Evolutionary conservation across 352 stramenopile species (phyloP).

Genomic region (Phytophthora citricola): DNA sequence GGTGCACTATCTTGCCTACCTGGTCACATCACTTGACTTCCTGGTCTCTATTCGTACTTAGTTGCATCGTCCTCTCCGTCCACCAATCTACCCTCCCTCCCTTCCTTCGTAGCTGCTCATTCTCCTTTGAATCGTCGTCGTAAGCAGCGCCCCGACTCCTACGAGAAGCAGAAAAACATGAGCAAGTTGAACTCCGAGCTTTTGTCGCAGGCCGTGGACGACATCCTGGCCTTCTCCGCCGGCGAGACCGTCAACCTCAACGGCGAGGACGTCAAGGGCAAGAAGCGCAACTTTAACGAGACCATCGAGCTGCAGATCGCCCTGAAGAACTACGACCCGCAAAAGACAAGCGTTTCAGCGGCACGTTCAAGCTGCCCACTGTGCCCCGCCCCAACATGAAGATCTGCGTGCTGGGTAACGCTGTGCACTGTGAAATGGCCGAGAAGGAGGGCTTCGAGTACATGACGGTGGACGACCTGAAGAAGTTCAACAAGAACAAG

Average conservation of each 20-base stretch:
- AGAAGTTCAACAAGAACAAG: constrained; percentile 99
- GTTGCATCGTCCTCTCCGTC: constrained; percentile 5
- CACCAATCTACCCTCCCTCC: constrained; percentile 8
- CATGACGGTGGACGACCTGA: constrained; percentile 99
- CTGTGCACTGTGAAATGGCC: constrained; percentile 98
- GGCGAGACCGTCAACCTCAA: constrained; percentile 94
- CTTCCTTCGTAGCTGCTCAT: constrained; percentile 37
- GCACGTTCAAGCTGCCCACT: constrained; percentile 98
- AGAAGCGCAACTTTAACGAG: constrained; percentile 99
- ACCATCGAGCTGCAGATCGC: constrained; percentile 99
- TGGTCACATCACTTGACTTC: neutral
- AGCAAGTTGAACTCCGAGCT: constrained; percentile 98
- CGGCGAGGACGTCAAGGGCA: constrained; percentile 96
- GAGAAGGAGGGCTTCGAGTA: constrained; percentile 98
- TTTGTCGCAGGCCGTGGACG: constrained; percentile 95
- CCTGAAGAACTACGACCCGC: constrained; percentile 99
- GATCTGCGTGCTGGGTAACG: constrained; percentile 99
- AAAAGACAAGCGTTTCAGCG: constrained; percentile 99
- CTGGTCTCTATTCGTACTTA: constrained; percentile 10
- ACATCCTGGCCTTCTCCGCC: constrained; percentile 96
- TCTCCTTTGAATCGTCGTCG: constrained; percentile 75
- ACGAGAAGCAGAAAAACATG: constrained; percentile 53
- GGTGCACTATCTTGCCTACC: neutral
- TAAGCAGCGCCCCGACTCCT: constrained; percentile 57
- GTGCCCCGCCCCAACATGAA: constrained; percentile 96